These are phyloP conservation scores for Phyllosticta capitalensis DNA, from an alignment of 2,329 filamentous ascomycete species.

Conservation along the genomic window DNA sequence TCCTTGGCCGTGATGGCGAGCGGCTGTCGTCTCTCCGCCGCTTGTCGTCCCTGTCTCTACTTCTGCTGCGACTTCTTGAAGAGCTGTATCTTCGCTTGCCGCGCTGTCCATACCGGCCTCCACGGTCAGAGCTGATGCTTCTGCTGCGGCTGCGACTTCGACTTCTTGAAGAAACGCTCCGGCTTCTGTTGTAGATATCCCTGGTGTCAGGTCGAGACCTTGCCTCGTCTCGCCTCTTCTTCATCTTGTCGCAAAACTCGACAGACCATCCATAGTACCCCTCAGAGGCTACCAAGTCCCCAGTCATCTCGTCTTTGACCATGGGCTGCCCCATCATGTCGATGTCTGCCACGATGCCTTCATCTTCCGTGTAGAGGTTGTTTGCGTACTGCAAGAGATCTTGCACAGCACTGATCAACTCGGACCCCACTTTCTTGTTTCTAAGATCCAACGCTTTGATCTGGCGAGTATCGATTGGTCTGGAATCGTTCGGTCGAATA, in stretches of 20 bases:
- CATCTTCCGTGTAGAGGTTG: slow-evolving; percentile 50
- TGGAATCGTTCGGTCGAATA: slow-evolving; percentile 64
- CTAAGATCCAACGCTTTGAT: slow-evolving; percentile 64
- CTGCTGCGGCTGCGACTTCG: slow-evolving; percentile 9
- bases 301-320: slow-evolving; percentile 55
- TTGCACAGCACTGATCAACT: slow-evolving; percentile 60
- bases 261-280: slow-evolving; percentile 87
- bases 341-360: slow-evolving; percentile 50
- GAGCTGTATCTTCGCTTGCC: slow-evolving; percentile 8
- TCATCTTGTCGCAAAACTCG: slow-evolving; percentile 74
- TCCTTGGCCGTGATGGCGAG: slow-evolving; percentile 3
- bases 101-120: neutral
- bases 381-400: slow-evolving; percentile 60
- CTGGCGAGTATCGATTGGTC: slow-evolving; percentile 60
- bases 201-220: neutral
- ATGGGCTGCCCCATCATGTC: slow-evolving; percentile 66
- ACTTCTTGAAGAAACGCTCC: slow-evolving; percentile 1
- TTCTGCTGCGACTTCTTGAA: slow-evolving; percentile 4
- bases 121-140: slow-evolving; percentile 5
- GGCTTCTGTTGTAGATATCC: slow-evolving; percentile 1
- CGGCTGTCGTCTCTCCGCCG: slow-evolving; percentile 4
- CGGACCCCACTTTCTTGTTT: slow-evolving; percentile 57
- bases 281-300: slow-evolving; percentile 54
- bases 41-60: slow-evolving; percentile 4
- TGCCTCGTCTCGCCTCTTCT: slow-evolving; percentile 21